phyloP scores from a whole-genome alignment of 164 flowering plant species.

The Vitis vinifera region ASM3070453v1 NC_081821.1:19556501-19557000 shows the following conservation, averaged over 20 bases:
- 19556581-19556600: slow-evolving; percentile 50
- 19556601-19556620: slow-evolving; percentile 39
- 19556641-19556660: slow-evolving; percentile 26
- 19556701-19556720: slow-evolving; percentile 43
- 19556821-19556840: slow-evolving; percentile 38
- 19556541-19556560: slow-evolving; percentile 30
- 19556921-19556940: slow-evolving; percentile 27
- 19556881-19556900: slow-evolving; percentile 11
- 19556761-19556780: slow-evolving; percentile 65
- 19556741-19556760: slow-evolving; percentile 58
- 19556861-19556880: slow-evolving; percentile 25
- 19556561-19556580: slow-evolving; percentile 40
- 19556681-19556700: slow-evolving; percentile 48
- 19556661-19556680: slow-evolving; percentile 43
- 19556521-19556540: slow-evolving; percentile 31
- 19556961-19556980: slow-evolving; percentile 46
- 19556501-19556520: slow-evolving; percentile 40
- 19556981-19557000: slow-evolving; percentile 17
- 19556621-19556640: slow-evolving; percentile 30
- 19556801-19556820: slow-evolving; percentile 32
- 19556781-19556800: slow-evolving; percentile 33
- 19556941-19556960: slow-evolving; percentile 39
- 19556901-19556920: slow-evolving; percentile 34
- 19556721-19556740: slow-evolving; percentile 31
- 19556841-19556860: slow-evolving; percentile 36